Conservation (phyloP, 2,329 filamentous ascomycete genomes). For the Trematosphaeria pertusa region DNA sequence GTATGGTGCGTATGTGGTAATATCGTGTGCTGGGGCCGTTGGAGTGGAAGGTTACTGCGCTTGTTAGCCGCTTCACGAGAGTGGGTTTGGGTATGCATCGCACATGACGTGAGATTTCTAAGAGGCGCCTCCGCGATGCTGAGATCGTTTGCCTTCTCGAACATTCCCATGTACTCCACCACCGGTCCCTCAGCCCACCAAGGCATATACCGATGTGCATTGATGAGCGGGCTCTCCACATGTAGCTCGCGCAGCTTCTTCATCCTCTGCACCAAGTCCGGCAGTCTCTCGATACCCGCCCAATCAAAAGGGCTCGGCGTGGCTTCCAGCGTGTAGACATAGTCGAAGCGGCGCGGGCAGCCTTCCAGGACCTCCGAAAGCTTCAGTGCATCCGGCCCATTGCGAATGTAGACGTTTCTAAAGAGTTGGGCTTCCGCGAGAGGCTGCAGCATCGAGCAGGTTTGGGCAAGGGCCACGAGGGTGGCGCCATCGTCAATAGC, state of each 20-base stretch:
- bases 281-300: slow-evolving; percentile 6
- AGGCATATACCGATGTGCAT: neutral
- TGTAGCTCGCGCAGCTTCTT: neutral
- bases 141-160: neutral
- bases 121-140: neutral
- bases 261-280: slow-evolving; percentile 7
- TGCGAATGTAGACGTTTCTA: slow-evolving; percentile 6
- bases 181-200: neutral
- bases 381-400: neutral
- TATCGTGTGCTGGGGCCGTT: neutral
- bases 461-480: slow-evolving; percentile 10
- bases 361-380: slow-evolving; percentile 1
- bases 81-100: neutral
- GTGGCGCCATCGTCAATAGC: neutral
- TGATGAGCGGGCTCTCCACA: slow-evolving; percentile 5
- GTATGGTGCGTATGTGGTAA: neutral
- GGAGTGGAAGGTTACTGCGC: slow-evolving; percentile 6
- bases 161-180: slow-evolving; percentile 1
- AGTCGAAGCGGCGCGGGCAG: neutral
- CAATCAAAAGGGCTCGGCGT: neutral
- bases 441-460: slow-evolving; percentile 4
- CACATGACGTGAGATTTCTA: slow-evolving; percentile 3
- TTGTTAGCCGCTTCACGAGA: neutral
- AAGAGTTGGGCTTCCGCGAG: slow-evolving; percentile 11
- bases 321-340: slow-evolving; percentile 2